Conservation (phyloP, 441 rosid species). For the Syzygium malaccense region DNA sequence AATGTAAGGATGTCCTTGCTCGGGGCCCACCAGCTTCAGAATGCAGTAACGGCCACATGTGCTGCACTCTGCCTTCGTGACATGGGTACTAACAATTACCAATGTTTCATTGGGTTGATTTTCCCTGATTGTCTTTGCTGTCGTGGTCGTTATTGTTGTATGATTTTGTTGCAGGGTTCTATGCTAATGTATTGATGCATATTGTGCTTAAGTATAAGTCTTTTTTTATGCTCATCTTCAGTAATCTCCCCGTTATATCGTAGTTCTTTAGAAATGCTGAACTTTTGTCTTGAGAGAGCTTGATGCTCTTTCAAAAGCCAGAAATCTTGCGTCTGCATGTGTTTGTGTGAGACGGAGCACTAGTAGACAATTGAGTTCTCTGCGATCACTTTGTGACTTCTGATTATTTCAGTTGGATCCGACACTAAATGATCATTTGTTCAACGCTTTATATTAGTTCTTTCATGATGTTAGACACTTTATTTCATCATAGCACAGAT, state of each 20-base stretch:
- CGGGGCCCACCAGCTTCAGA: slow-evolving; percentile 88
- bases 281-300: neutral
- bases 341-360: neutral
- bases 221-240: neutral
- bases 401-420: neutral
- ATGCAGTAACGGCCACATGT: slow-evolving; percentile 81
- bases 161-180: neutral
- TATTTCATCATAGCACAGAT: neutral
- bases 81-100: slow-evolving; percentile 36
- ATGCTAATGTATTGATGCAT: neutral
- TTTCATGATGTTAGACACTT: neutral
- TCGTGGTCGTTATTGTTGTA: neutral
- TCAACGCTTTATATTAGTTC: neutral
- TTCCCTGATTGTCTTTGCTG: neutral
- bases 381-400: neutral
- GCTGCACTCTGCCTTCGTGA: slow-evolving; percentile 61
- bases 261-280: neutral
- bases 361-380: neutral
- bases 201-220: neutral
- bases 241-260: neutral
- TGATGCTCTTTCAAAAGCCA: neutral
- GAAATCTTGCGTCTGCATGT: neutral
- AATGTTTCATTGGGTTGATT: neutral
- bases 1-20: slow-evolving; percentile 61
- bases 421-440: neutral